Evolutionary conservation across 2,329 filamentous ascomycete genomes (phyloP), one percentile per base, ranked within the genome.

Genomic region (Cladosporium sp.): DNA sequence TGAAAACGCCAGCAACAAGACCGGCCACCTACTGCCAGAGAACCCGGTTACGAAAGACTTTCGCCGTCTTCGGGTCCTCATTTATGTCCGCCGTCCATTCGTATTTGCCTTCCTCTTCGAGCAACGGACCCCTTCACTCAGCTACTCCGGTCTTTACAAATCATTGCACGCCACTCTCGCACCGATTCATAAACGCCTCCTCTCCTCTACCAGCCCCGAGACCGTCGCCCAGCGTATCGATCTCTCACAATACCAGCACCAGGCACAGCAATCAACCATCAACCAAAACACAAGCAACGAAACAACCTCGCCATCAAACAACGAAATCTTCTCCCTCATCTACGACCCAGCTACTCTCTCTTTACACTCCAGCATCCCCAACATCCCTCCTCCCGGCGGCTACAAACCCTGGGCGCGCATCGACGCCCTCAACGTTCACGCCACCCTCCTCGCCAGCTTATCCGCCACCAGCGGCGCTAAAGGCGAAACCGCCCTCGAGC

Each of bases 31-130:
- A 18, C 36, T 44, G 14, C 61, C 61, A 1, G 51, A 64, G 24
- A 64, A 64, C 18, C 61, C 61, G 2, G n/a, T 59, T 24, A 65
- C 63, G 3, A 59, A 59, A 30, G 41, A 65, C 21, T 64, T 32
- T n/a, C 51, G 49, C 28, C 72, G 82, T 28, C 77, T 93, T 51
- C 86, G 89, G 0, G 88, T 92, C 1, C 85, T 93, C 7, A 85
- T 93, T 59, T 93, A 93, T 74, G 85, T 89, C 55, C 81, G 88
- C 75, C 86, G 85, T 28, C 92, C 92, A 0, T 94, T 94, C 77
- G 85, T 94, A 58, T 93, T 91, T 75, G 86, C 89, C 1, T 89
- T 95, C 68, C 80, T 95, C 4, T 94, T 94, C 76, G 79, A 85
- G 58, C 80, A 85, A 51, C 82, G 83, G 57, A 89, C 89, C 7